phyloP scores from a whole-genome alignment of 73 alveolate genomes.

The Effrenium voratum region DNA sequence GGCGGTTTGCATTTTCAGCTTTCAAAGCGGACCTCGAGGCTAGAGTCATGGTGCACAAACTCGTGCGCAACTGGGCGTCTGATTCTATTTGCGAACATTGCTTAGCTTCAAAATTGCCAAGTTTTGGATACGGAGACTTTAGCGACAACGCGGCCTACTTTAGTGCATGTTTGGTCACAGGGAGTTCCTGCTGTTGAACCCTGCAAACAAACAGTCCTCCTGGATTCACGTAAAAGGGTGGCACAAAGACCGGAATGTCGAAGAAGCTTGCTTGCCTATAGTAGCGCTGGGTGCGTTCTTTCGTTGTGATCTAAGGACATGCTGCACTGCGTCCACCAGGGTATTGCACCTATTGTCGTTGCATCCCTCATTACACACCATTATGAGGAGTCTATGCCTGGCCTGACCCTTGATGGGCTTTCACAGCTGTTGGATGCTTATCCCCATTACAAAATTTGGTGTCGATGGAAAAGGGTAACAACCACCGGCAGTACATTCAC shows the following conservation, averaged over 20 bases:
- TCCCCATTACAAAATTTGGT: neutral
- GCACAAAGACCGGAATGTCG: conserved; percentile 7
- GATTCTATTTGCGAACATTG: conserved; percentile 35
- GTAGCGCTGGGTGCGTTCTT: neutral
- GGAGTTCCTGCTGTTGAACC: conserved; percentile 37
- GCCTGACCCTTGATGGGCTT: neutral
- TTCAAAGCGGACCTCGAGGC: conserved; percentile 56
- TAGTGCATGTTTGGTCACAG: neutral
- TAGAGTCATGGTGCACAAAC: conserved; percentile 4
- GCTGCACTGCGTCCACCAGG: conserved; percentile 22
- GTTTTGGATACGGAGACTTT: neutral
- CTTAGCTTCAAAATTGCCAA: neutral
- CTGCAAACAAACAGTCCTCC: neutral
- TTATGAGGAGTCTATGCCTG: neutral
- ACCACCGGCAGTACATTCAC: neutral
- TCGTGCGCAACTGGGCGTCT: neutral
- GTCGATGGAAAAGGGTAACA: neutral
- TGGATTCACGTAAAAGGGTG: conserved; percentile 3
- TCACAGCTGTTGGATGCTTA: neutral
- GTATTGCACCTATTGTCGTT: neutral
- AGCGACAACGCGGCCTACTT: conserved; percentile 12
- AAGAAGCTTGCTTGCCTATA: neutral
- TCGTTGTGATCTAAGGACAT: conserved; percentile 24
- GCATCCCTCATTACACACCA: neutral
- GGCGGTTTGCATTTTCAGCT: conserved; percentile 7